A percentile compares a stretch with the other conserved stretches of the same genome.
Conservation (phyloP, 352 stramenopile species). For the Phytophthora boehmeriae region DNA sequence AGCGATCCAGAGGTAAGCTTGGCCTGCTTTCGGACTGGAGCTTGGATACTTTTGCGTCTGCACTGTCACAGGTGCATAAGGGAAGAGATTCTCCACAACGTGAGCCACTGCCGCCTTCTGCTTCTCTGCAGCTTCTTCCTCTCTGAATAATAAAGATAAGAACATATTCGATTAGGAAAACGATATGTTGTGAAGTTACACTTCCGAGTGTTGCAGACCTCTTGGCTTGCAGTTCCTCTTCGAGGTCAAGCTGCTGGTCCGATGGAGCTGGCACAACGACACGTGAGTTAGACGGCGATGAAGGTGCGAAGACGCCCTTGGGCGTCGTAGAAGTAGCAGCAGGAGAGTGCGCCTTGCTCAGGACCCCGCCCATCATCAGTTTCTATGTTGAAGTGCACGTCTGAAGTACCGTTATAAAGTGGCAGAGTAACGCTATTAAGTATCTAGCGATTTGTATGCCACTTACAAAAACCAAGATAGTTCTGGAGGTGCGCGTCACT, state of each 20-base stretch:
- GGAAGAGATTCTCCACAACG: conserved; percentile 80
- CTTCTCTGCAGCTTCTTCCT: conserved; percentile 49
- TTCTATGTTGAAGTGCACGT: too few species aligned
- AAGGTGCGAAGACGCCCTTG: conserved; percentile 29
- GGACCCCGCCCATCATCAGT: conserved; percentile 45
- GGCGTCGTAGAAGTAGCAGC: background rate
- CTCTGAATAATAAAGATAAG: conserved; percentile 27
- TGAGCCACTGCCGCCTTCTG: conserved; percentile 65
- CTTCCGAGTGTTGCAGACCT: too few species aligned
- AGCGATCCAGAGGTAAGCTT: conserved; percentile 80
- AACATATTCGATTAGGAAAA: conserved; percentile 1
- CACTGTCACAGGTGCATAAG: conserved; percentile 77
- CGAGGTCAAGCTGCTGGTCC: conserved; percentile 56
- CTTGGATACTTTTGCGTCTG: conserved; percentile 75
- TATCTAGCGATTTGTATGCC: conserved; percentile 12
- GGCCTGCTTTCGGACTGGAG: conserved; percentile 55
- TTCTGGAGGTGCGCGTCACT: background rate
- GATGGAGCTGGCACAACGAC: conserved; percentile 21
- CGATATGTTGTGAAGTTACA: too few species aligned
- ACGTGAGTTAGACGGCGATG: conserved; percentile 21
- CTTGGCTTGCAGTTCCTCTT: conserved; percentile 66
- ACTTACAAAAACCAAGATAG: conserved; percentile 21
- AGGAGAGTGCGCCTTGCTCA: conserved; percentile 35
- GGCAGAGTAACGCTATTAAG: conserved; percentile 1
- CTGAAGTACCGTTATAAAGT: conserved; percentile 9